A percentile compares a stretch with the other conserved stretches of the same genome.
Evolutionary conservation across 768 basidiomycete species (phyloP).

Genomic region (Lactarius sp.): DNA sequence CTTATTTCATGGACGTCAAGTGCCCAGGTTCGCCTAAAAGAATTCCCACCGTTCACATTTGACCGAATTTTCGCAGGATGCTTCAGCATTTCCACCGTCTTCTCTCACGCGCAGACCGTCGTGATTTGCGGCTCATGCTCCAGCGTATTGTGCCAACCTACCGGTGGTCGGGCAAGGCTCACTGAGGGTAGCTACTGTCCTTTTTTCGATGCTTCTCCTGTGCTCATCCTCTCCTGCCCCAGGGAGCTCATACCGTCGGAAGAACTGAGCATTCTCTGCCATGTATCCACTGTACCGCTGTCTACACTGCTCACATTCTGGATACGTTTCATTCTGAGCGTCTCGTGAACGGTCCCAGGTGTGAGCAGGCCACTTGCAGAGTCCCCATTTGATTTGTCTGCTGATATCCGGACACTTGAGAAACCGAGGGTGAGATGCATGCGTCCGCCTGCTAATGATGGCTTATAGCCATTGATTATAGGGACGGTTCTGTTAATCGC

Average conservation of each 20-base stretch:
- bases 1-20: conserved; percentile 99
- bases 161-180: conserved; percentile 95
- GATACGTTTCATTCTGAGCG: conserved; percentile 62
- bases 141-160: conserved; percentile 94
- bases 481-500: not conserved
- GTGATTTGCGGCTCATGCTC: conserved; percentile 92
- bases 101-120: conserved; percentile 98
- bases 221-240: conserved; percentile 24
- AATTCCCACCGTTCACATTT: not conserved
- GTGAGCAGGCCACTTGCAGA: not conserved
- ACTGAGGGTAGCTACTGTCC: conserved; percentile 76
- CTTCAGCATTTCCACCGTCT: conserved; percentile 94
- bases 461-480: not conserved
- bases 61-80: conserved; percentile 53
- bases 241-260: conserved; percentile 98
- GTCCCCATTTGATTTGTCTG: not conserved
- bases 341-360: conserved; percentile 4
- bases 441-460: not conserved
- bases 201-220: conserved; percentile 3
- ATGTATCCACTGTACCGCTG: conserved; percentile 27
- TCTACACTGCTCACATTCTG: conserved; percentile 24
- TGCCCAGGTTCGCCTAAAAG: conserved; percentile 72
- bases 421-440: not conserved
- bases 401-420: not conserved
- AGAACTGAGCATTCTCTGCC: conserved; percentile 53